Percentiles rank a stretch among this genome's conserved stretches.
Evolutionary conservation across 148 eudicot genomes (phyloP).

Genomic region (Vaccinium myrtillus): DNA sequence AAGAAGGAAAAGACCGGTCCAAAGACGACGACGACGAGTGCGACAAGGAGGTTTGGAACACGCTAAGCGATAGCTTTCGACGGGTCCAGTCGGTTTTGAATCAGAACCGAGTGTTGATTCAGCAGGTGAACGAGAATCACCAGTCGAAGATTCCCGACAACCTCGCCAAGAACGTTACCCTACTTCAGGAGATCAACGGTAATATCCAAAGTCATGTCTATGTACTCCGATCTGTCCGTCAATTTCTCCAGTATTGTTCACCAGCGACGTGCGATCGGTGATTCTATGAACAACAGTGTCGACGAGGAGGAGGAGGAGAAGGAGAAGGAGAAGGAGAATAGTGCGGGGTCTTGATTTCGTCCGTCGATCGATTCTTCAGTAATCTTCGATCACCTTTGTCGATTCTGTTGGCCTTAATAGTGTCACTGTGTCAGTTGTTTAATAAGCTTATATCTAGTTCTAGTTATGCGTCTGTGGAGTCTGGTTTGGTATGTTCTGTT

Average conservation of each 20-base stretch:
- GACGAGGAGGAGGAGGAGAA: neutral
- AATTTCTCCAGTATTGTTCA: slow-evolving; percentile 36
- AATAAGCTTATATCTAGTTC: neutral
- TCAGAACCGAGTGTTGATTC: slow-evolving; percentile 54
- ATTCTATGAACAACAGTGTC: neutral
- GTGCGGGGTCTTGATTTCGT: neutral
- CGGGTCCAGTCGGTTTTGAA: slow-evolving; percentile 61
- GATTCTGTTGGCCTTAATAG: neutral
- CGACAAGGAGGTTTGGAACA: slow-evolving; percentile 56
- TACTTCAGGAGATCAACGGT: slow-evolving; percentile 60
- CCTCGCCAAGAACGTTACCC: slow-evolving; percentile 51
- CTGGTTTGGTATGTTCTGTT: neutral
- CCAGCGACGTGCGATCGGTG: slow-evolving; percentile 17
- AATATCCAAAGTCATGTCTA: slow-evolving; percentile 39
- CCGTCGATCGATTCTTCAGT: neutral
- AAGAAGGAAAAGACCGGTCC: neutral
- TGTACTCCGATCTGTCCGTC: slow-evolving; percentile 45
- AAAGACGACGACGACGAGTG: slow-evolving; percentile 20
- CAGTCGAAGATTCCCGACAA: slow-evolving; percentile 54
- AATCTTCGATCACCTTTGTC: neutral
- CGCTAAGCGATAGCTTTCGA: slow-evolving; percentile 41
- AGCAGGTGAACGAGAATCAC: slow-evolving; percentile 76
- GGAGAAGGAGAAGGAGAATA: neutral
- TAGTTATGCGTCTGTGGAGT: neutral
- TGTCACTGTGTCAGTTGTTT: neutral